These are phyloP conservation scores for Alternaria sp. DNA, from an alignment of 2,329 filamentous ascomycete species.

Conservation along the genomic window DNA sequence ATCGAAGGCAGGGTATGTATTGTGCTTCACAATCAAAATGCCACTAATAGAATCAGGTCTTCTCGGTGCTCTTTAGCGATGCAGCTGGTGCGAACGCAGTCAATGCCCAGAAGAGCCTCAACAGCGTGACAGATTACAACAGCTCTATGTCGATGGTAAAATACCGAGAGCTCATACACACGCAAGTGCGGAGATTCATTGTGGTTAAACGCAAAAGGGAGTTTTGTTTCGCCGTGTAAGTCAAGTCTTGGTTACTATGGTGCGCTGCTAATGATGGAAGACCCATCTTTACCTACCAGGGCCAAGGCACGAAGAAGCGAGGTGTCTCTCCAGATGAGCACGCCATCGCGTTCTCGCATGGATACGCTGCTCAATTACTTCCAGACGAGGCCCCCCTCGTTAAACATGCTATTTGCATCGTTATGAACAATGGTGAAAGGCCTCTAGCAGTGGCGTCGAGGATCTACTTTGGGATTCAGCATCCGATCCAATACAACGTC, in stretches of 20 bases:
- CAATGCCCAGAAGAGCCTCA: fast-evolving
- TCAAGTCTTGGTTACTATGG: fast-evolving
- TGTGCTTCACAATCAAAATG: no score
- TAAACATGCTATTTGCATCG: slow-evolving; percentile 46
- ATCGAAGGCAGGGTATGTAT: no score
- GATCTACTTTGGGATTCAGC: slow-evolving; percentile 41
- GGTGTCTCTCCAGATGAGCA: slow-evolving; percentile 36
- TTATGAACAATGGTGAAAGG: not conserved
- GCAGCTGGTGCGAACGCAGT: not conserved
- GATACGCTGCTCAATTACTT: slow-evolving; percentile 11
- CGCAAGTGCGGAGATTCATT: slow-evolving; percentile 2
- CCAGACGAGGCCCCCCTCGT: slow-evolving; percentile 39
- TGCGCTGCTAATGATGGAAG: not conserved
- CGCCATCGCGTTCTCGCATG: slow-evolving; percentile 42
- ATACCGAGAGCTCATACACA: not conserved
- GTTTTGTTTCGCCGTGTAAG: slow-evolving; percentile 2
- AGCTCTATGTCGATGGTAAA: not conserved
- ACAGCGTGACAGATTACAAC: not conserved
- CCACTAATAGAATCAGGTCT: not conserved
- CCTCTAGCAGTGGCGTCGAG: slow-evolving; percentile 25
- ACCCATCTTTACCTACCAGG: slow-evolving; percentile 15
- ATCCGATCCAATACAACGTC: slow-evolving; percentile 53
- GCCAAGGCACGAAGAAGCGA: slow-evolving; percentile 7
- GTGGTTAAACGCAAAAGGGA: not conserved
- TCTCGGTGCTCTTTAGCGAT: not conserved